These are phyloP conservation scores for Trichomonas tenax DNA, from an alignment of 208 protist species.

Conservation along the genomic window DNA sequence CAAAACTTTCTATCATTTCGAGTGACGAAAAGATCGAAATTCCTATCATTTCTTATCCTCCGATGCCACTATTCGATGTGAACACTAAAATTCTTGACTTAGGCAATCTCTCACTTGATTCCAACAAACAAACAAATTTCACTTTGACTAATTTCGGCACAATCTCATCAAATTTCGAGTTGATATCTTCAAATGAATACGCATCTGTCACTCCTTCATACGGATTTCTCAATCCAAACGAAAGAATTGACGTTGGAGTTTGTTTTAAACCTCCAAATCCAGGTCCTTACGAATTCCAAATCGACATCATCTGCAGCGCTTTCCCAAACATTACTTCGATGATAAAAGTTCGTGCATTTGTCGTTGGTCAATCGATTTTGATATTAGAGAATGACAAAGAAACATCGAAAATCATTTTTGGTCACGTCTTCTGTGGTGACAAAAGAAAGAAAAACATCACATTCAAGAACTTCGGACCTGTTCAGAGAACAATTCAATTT, in stretches of 20 bases:
- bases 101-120: background rate
- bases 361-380: background rate
- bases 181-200: background rate
- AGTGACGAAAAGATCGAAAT: background rate
- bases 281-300: background rate
- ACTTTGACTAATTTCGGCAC: background rate
- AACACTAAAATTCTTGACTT: background rate
- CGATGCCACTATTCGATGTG: background rate
- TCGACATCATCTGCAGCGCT: background rate
- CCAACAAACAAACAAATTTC: background rate
- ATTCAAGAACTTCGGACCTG: background rate
- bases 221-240: background rate
- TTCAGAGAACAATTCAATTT: background rate
- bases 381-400: background rate
- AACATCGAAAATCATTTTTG: background rate
- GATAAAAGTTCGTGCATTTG: background rate
- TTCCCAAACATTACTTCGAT: background rate
- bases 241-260: background rate
- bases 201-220: background rate
- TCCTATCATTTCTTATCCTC: background rate
- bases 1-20: too few relatives aligned
- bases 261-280: background rate
- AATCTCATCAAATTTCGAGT: background rate
- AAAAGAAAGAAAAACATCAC: background rate
- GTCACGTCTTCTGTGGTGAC: background rate